Evolutionary conservation across 805 yeast genomes (phyloP), one percentile per base, ranked within the genome.

Genomic region (Metschnikowia peoriensis): DNA sequence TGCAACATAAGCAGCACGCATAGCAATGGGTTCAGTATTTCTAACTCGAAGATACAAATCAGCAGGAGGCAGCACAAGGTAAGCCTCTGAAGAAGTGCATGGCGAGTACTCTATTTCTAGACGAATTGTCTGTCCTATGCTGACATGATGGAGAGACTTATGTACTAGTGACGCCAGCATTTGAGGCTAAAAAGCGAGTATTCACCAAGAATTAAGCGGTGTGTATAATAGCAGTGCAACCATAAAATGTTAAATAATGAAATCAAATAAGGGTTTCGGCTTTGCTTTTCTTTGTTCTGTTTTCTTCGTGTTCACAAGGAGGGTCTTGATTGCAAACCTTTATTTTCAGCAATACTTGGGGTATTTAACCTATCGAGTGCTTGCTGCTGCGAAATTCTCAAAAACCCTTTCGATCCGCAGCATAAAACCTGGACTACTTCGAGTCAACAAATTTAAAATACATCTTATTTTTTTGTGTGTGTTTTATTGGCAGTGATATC

Each of bases 1-100:
- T 1, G 92, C 85, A 42, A 94, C 68, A 61, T 85, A 89, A 1
- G 96, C 88, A 0, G 97, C 96, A 29, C 96, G 70, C 58, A 89
- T 66, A 0, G 94, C 78, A 2, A 88, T 71, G 57, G 82, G 80
- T 66, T 91, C 97, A 4, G 71, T 73, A 68, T 92, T 92, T 61
- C 81, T 83, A 38, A 92, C 80, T 49, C 81, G 79, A 22, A 87
- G 67, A 78, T 80, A 84, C 8, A 75, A 56, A 39, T 61, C 65
- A 8, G 51, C 37, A 6, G 69, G 71, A 12, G 64, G 66, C 12
- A 45, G 47, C 2, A 53, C 37, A 14, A 59, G 52, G 42, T 60
- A 60, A 7, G 56, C 58, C 16, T 56, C 60, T 7, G 60, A 16
- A 1, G 54, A 47, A n/a, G 27, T 34, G 39, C 51, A 52, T n/a